phyloP scores from a whole-genome alignment of 345 rosid genomes.

The Citrus hindsii region DNA sequence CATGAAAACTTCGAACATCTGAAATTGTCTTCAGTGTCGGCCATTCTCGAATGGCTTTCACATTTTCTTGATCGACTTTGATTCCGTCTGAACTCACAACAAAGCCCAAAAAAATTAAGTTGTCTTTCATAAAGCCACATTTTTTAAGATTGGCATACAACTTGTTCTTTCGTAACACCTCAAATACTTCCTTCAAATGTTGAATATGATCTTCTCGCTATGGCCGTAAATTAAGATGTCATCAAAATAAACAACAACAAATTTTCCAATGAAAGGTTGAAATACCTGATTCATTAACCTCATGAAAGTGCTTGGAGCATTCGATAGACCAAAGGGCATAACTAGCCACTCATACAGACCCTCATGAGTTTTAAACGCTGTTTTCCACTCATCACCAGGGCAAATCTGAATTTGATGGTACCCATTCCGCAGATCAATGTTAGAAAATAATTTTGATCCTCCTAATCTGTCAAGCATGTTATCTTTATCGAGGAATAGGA shows the following conservation, averaged over 20 bases:
- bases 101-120: neutral
- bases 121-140: no score
- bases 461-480: no score
- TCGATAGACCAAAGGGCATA: accelerated
- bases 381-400: neutral
- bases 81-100: neutral
- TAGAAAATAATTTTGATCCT: no score
- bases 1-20: neutral
- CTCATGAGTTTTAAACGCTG: no score
- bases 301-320: neutral
- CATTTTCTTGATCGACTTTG: neutral
- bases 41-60: neutral
- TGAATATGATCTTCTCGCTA: neutral
- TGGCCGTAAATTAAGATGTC: neutral
- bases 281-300: neutral
- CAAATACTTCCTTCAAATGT: neutral
- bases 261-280: neutral
- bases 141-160: neutral
- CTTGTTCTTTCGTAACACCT: neutral
- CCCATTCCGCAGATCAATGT: neutral
- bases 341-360: neutral
- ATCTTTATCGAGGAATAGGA: no score
- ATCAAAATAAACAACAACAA: no score
- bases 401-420: no score
- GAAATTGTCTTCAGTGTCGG: neutral